Percentiles rank a stretch among this genome's conserved stretches.
Evolutionary conservation across 129 eudicot species (phyloP).

Genomic region (Erigeron canadensis): DNA sequence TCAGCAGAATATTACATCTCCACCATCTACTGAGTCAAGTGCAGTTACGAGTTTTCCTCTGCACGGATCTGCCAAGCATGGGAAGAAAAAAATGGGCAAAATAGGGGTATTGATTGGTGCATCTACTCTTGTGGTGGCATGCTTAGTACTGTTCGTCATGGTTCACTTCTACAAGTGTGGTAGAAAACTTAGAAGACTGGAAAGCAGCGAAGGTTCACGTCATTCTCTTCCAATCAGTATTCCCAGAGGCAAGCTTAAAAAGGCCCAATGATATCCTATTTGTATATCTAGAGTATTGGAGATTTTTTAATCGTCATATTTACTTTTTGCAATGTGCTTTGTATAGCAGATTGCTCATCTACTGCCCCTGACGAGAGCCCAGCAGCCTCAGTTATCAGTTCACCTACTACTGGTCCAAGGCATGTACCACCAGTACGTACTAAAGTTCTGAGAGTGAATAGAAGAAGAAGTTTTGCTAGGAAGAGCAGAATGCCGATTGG

Average conservation of each 20-base stretch:
- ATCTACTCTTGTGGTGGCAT: conserved; percentile 40
- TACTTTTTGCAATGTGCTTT: neutral
- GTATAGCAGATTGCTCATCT: conserved; percentile 40
- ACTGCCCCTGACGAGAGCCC: conserved; percentile 46
- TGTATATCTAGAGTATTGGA: neutral
- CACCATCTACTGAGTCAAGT: conserved; percentile 71
- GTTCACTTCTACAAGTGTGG: conserved; percentile 31
- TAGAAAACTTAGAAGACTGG: conserved; percentile 32
- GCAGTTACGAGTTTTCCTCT: conserved; percentile 61
- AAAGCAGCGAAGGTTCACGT: conserved; percentile 37
- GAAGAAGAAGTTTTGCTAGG: conserved; percentile 66
- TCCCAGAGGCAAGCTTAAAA: conserved; percentile 49
- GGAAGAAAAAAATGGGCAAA: conserved; percentile 41
- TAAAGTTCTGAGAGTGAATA: conserved; percentile 43
- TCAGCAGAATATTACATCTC: conserved; percentile 52
- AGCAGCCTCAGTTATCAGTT: conserved; percentile 33
- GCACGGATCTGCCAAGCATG: conserved; percentile 26
- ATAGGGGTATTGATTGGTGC: conserved; percentile 44
- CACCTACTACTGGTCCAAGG: conserved; percentile 56
- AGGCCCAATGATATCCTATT: conserved; percentile 4
- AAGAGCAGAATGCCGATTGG: conserved; percentile 52
- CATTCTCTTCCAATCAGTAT: conserved; percentile 54
- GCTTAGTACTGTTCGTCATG: conserved; percentile 45
- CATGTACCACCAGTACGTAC: conserved; percentile 51
- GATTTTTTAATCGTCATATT: neutral